Evolutionary conservation across 768 basidiomycete genomes (phyloP), one percentile per base, ranked within the genome.

Genomic region (Boletus patriciae): DNA sequence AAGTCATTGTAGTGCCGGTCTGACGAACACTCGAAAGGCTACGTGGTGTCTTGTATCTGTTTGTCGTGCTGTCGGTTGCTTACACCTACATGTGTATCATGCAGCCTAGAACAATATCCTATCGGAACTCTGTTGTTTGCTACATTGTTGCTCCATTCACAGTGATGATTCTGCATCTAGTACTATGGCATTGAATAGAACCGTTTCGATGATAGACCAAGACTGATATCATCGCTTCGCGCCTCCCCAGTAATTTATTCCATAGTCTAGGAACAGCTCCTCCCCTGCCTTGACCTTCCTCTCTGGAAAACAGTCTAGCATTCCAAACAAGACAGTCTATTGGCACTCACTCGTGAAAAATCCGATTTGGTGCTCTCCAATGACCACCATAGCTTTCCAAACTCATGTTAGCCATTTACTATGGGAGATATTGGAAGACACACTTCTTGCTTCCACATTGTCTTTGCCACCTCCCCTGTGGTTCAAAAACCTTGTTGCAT

Each of bases 401-500:
- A 31, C 29, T 0, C 3, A 34, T 36, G 33, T 54, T 13, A 52
- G 21, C 36, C 5, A 27, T 42, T 4, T 19, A 13, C 6, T 8
- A 43, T 19, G 19, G 16, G 4, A 19, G 16, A 53, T 7, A 31
- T 19, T 1, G 7, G 13, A 43, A 25, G 3, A 66, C 70, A 59
- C 54, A 77, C 76, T 9, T 2, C 0, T 54, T 52, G 73, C 71
- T 10, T 45, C 50, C n/a, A 68, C 64, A 48, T 67, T 64, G 4
- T 41, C 63, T 15, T 44, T 18, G 5, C 47, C 44, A 16, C 21
- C 23, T 2, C 10, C 3, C 1, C 25, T 44, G 50, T 78, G 76
- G 58, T 82, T 82, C 2, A 82, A 57, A 52, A 74, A 82, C 33
- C 80, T 68, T 0, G 75, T 78, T 42, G 73, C 67, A 64, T 83